A percentile compares a stretch with the other conserved stretches of the same genome.
Evolutionary conservation across 352 stramenopile species (phyloP).

Genomic region (Globisporangium heterothallicum): DNA sequence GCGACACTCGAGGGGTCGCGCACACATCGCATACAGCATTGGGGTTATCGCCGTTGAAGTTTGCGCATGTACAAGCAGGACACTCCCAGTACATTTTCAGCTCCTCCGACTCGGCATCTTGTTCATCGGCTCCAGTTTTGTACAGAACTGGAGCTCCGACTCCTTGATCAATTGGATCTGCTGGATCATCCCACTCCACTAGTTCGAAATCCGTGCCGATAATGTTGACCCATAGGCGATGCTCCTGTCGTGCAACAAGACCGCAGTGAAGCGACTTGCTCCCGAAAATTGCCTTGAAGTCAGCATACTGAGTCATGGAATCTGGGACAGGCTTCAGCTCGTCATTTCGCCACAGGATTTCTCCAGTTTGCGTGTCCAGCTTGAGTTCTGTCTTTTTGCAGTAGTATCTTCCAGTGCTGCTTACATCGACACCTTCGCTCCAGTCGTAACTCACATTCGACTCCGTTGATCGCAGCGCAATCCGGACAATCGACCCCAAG

Average conservation of each 20-base stretch:
- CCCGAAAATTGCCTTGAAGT: conserved; percentile 83
- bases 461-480: conserved; percentile 63
- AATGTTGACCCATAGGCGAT: conserved; percentile 87
- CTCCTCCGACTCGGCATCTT: conserved; percentile 27
- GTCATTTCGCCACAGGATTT: conserved; percentile 90
- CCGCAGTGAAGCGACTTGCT: conserved; percentile 85
- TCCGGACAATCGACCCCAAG: conserved; percentile 61
- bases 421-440: conserved; percentile 47
- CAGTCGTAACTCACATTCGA: conserved; percentile 55
- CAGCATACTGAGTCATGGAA: conserved; percentile 86
- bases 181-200: conserved; percentile 85
- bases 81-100: conserved; percentile 89
- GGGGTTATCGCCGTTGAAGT: conserved; percentile 83
- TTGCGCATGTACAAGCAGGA: conserved; percentile 74
- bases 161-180: conserved; percentile 70
- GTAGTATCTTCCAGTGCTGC: conserved; percentile 56
- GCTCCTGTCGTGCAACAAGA: conserved; percentile 78
- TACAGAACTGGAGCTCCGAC: conserved; percentile 62
- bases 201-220: conserved; percentile 84
- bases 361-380: conserved; percentile 78
- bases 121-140: conserved; percentile 15
- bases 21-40: conserved; percentile 77
- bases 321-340: conserved; percentile 88
- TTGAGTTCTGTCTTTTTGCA: conserved; percentile 80
- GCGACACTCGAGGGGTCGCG: conserved; percentile 37